A percentile compares a stretch with the other conserved stretches of the same genome.
phyloP scores from a whole-genome alignment of 148 eudicot species.

The Heliosperma pusillum region DNA sequence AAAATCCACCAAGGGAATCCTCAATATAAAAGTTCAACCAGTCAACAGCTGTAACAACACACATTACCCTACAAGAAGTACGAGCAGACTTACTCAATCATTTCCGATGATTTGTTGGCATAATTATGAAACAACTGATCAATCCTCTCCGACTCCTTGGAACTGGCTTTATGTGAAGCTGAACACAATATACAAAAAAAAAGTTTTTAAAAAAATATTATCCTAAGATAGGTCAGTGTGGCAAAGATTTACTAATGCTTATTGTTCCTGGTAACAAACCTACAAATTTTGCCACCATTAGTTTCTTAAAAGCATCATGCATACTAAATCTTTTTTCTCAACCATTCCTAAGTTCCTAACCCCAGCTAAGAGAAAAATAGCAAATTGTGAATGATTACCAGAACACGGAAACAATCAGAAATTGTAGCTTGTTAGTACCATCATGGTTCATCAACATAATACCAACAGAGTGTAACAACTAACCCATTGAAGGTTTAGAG shows the following conservation, averaged over 20 bases:
- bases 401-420: background rate
- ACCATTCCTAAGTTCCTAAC: background rate
- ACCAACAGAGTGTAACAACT: background rate
- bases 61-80: background rate
- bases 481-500: background rate
- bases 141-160: slow-evolving; percentile 75
- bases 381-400: background rate
- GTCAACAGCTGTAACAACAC: background rate
- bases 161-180: slow-evolving; percentile 74
- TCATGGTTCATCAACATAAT: background rate
- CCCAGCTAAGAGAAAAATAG: background rate
- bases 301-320: background rate
- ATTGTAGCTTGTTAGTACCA: background rate
- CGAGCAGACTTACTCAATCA: slow-evolving; percentile 74
- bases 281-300: background rate
- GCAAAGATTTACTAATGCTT: background rate
- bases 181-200: slow-evolving; percentile 10
- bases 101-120: slow-evolving; percentile 52
- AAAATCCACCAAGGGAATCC: background rate
- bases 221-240: background rate
- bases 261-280: background rate
- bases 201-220: background rate
- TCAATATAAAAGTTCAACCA: background rate
- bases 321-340: background rate
- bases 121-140: slow-evolving; percentile 71